These are phyloP conservation scores for Fomitopsis schrenkii DNA, from an alignment of 1,284 basidiomycete genomes.

Conservation along the genomic window DNA sequence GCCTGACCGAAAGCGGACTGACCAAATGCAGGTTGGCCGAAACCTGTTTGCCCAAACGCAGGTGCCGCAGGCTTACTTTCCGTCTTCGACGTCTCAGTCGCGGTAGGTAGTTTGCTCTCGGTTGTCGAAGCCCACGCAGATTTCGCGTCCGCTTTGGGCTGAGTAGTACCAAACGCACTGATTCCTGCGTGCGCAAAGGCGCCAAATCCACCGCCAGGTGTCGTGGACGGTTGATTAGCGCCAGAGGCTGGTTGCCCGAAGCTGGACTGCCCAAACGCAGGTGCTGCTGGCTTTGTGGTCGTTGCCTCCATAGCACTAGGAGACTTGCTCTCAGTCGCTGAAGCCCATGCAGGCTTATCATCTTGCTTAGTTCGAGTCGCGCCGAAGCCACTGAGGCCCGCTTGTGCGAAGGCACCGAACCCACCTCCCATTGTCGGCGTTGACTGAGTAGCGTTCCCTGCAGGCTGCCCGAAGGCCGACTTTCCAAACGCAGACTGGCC, in stretches of 20 bases:
- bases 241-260: neutral
- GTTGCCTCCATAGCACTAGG: neutral
- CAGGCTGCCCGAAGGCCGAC: constrained; percentile 30
- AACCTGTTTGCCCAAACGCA: constrained; percentile 28
- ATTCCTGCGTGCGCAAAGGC: neutral
- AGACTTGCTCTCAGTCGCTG: neutral
- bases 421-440: constrained; percentile 14
- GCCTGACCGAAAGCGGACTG: constrained; percentile 27
- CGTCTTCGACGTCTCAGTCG: neutral
- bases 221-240: no score
- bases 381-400: neutral
- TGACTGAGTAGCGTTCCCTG: constrained; percentile 17
- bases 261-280: neutral
- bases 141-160: no score
- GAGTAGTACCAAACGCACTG: neutral
- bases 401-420: constrained; percentile 15
- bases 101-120: neutral
- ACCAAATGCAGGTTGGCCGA: constrained; percentile 19
- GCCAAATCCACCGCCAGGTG: no score
- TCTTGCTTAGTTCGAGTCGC: neutral
- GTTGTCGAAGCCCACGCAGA: no score
- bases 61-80: constrained; percentile 15
- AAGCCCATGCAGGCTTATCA: neutral
- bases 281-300: neutral
- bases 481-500: constrained; percentile 29